Percentiles rank a stretch among this genome's conserved stretches.
Conservation (phyloP, 176 grass and related monocot species). For the Zea mays region DNA sequence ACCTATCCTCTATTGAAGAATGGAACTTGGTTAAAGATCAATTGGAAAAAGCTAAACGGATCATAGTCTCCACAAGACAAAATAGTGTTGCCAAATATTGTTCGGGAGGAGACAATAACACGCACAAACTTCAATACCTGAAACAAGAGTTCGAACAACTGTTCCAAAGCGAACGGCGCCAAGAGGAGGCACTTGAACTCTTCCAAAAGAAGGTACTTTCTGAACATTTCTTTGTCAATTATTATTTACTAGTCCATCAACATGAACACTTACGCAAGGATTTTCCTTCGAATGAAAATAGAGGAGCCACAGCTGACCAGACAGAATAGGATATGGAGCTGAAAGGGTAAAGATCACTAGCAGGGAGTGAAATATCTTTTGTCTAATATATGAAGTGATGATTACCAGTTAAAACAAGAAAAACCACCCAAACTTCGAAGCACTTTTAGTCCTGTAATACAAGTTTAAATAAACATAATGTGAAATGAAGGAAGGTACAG, state of each 20-base stretch:
- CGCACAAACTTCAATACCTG: background rate
- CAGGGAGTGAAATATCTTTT: conserved; percentile 1
- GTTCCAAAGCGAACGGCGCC: no score
- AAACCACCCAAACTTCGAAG: conserved; percentile 94
- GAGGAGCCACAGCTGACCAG: conserved; percentile 86
- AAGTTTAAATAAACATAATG: conserved; percentile 4
- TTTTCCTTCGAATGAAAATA: conserved; percentile 98
- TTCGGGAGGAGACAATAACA: background rate
- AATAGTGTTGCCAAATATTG: conserved; percentile 6
- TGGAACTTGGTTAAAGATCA: conserved; percentile 7
- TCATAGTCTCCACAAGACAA: conserved; percentile 40
- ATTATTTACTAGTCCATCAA: no score
- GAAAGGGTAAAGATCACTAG: conserved; percentile 37
- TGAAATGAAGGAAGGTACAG: conserved; percentile 30
- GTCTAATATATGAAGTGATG: conserved; percentile 5
- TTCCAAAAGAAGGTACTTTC: conserved; percentile 27
- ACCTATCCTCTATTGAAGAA: background rate
- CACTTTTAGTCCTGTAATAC: conserved; percentile 82
- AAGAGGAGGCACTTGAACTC: background rate
- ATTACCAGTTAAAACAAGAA: conserved; percentile 87
- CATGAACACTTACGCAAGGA: conserved; percentile 94
- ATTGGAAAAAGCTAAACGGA: background rate
- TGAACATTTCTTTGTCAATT: no score
- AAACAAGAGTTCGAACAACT: background rate
- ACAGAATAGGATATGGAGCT: conserved; percentile 91